phyloP scores from a whole-genome alignment of 768 basidiomycete genomes.

The Agrocybe chaxingu region DNA sequence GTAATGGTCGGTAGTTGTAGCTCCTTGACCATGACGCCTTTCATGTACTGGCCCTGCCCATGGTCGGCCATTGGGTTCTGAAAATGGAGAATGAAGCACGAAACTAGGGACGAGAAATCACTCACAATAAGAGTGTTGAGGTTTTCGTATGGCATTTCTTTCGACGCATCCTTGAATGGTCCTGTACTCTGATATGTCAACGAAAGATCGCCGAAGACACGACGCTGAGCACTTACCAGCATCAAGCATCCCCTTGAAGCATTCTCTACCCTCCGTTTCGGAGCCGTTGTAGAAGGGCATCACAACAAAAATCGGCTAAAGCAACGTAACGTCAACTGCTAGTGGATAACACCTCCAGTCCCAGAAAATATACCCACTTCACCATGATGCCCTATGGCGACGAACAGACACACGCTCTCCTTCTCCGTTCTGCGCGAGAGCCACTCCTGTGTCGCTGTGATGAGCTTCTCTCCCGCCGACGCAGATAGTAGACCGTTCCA shows the following conservation, averaged over 20 bases:
- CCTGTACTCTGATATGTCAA: conserved; percentile 9
- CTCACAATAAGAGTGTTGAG: conserved; percentile 37
- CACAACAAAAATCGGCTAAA: conserved; percentile 33
- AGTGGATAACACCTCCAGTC: not conserved
- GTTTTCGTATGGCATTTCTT: conserved; percentile 42
- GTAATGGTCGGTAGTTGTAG: conserved; percentile 21
- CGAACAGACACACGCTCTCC: conserved; percentile 31
- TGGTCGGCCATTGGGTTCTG: conserved; percentile 32
- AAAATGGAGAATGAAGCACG: not conserved
- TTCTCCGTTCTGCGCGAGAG: conserved; percentile 28
- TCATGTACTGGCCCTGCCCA: conserved; percentile 37
- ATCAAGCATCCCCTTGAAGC: conserved; percentile 41
- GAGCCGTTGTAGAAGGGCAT: conserved; percentile 46
- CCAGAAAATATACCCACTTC: conserved; percentile 19
- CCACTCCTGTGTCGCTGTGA: conserved; percentile 31
- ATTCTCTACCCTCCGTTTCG: conserved; percentile 39
- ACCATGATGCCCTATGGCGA: conserved; percentile 32
- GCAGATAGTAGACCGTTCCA: conserved; percentile 33
- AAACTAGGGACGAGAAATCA: not conserved
- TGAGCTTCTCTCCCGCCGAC: conserved; percentile 22
- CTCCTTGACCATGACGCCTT: conserved; percentile 29
- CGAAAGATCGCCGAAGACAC: not conserved
- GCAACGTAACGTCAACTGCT: not conserved
- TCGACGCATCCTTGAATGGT: conserved; percentile 32
- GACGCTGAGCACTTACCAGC: conserved; percentile 27